Base-by-base conservation (phyloP, 2,329 filamentous ascomycete species). In the Claviceps monticola region DNA sequence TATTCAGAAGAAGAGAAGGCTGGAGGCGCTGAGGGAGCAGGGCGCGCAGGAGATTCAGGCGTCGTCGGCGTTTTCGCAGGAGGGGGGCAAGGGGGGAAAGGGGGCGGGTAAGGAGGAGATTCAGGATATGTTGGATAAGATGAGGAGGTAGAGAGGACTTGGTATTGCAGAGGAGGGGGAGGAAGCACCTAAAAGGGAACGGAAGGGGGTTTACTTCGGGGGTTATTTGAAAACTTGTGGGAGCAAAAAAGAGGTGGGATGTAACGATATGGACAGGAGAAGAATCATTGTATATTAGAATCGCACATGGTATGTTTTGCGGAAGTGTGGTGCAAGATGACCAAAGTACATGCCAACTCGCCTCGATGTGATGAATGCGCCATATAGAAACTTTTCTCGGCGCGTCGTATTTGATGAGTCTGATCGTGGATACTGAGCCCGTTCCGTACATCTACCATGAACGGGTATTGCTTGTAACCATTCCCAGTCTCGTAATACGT, bases 1-100 rank as follows among this genome's bases (percentile, higher is more conserved):
- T 60, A 78, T 86, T 63, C 86, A 95, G 61, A 88, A 91, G 69
- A 84, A 86, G 62, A 75, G 83, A 69, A 85, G 88, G 23, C 72
- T 95, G 57, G 83, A 85, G 60, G 80, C 81, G 64, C 78, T 95
- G 60, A 76, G 84, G 64, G 76, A 75, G 46, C 84, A 91, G 66
- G 85, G 86, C 56, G 87, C 85, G 13, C 73, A 76, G 56, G 74
- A 78, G 67, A 74, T 87, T 65, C 66, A 67, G 14, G 67, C 71
- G 6, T 63, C 62, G 41, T 62, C 66, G 1, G 62, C 59, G 36
- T 71, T 71, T 57, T 65, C 65, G 26, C 61, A 65, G 0, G 65
- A 64, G 48, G 64, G 64, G 2, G 64, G 60, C 8, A 62, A 54
- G 1, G 60, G 50, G 5, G 61, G 58, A 51, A 65, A 61, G 56